phyloP scores from a whole-genome alignment of 495 filamentous ascomycete species.

The Aspergillus saccharolyticus region DNA sequence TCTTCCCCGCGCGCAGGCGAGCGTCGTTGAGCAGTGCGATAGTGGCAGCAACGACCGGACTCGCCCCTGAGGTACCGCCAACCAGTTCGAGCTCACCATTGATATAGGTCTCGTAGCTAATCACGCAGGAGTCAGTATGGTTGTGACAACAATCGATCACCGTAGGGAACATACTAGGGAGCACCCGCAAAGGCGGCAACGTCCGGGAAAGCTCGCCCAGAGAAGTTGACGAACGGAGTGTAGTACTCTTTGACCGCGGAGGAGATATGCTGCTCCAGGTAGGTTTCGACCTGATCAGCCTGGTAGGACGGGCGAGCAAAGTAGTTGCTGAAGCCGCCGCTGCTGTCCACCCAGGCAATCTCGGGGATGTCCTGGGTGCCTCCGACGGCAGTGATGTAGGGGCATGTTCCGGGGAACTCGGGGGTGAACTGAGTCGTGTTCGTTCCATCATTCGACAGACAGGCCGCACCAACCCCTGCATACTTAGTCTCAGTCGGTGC shows the following conservation, averaged over 20 bases:
- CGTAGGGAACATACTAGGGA: slow-evolving; percentile 29
- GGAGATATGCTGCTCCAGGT: slow-evolving; percentile 39
- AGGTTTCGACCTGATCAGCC: slow-evolving; percentile 45
- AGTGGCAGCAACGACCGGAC: slow-evolving; percentile 44
- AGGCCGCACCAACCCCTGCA: slow-evolving; percentile 49
- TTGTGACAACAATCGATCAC: background rate
- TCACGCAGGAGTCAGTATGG: background rate
- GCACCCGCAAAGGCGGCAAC: slow-evolving; percentile 49
- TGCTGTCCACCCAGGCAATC: slow-evolving; percentile 41
- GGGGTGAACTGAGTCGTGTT: slow-evolving; percentile 56
- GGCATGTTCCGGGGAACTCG: slow-evolving; percentile 60
- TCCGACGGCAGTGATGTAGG: slow-evolving; percentile 63
- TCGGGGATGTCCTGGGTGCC: slow-evolving; percentile 55
- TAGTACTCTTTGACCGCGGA: slow-evolving; percentile 36
- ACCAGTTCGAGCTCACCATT: slow-evolving; percentile 27
- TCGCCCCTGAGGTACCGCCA: slow-evolving; percentile 50
- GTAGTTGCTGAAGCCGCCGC: slow-evolving; percentile 64
- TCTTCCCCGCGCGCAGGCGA: slow-evolving; percentile 39
- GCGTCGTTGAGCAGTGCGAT: slow-evolving; percentile 49
- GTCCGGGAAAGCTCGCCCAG: slow-evolving; percentile 67
- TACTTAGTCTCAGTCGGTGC: background rate
- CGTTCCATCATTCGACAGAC: slow-evolving; percentile 54
- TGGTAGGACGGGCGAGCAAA: slow-evolving; percentile 60
- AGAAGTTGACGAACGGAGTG: slow-evolving; percentile 46
- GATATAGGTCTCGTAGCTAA: slow-evolving; percentile 24